phyloP scores from a whole-genome alignment of 352 stramenopile species.

The Phytophthora ohioensis region DNA sequence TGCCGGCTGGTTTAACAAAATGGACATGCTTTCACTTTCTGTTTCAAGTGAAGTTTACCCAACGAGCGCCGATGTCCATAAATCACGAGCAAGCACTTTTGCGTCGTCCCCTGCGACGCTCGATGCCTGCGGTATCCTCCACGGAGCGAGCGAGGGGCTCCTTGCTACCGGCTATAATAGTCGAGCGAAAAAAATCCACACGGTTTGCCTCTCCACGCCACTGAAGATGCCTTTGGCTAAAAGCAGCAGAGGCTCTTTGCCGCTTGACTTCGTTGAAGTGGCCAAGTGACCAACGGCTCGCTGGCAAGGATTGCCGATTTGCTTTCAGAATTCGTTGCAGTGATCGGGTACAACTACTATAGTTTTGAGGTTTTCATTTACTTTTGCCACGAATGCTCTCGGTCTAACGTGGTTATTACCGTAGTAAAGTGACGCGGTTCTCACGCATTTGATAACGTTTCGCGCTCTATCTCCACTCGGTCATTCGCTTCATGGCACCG shows the following conservation, averaged over 20 bases:
- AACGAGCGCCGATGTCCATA: background rate
- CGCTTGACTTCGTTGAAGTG: background rate
- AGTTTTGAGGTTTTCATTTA: background rate
- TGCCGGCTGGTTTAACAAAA: slow-evolving; percentile 15
- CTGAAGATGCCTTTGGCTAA: background rate
- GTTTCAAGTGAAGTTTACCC: slow-evolving; percentile 27
- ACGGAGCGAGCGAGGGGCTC: slow-evolving; percentile 7
- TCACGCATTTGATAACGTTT: background rate
- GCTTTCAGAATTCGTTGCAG: slow-evolving; percentile 1
- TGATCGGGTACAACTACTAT: background rate
- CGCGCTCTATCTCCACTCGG: slow-evolving; percentile 64
- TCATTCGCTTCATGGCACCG: slow-evolving; percentile 81
- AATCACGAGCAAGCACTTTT: slow-evolving; percentile 14
- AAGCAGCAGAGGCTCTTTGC: background rate
- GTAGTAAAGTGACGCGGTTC: background rate
- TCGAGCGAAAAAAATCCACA: slow-evolving; percentile 30
- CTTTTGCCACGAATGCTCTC: background rate
- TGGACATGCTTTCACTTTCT: slow-evolving; percentile 19
- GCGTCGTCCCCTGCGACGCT: slow-evolving; percentile 15
- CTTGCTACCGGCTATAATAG: slow-evolving; percentile 17
- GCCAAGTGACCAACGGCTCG: background rate
- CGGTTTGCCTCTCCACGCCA: slow-evolving; percentile 5
- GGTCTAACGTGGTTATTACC: background rate
- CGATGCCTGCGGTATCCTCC: slow-evolving; percentile 16
- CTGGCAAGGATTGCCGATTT: background rate